These are phyloP conservation scores for Quercus robur DNA, from an alignment of 306 rosid genomes.

Conservation along the genomic window DNA sequence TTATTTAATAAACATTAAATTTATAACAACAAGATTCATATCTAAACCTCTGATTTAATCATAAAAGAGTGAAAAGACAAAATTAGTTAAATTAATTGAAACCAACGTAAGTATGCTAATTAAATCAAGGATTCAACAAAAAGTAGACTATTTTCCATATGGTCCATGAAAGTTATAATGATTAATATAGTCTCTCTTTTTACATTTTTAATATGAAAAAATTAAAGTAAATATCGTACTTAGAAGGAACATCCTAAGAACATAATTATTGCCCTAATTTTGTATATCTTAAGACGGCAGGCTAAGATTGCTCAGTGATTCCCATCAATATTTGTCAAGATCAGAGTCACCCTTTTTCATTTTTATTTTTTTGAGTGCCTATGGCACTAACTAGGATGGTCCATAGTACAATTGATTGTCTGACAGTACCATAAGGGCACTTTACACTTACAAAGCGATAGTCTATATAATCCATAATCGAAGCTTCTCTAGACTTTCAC, in stretches of 20 bases:
- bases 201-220: neutral
- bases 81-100: too few relatives aligned
- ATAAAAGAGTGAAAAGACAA: too few relatives aligned
- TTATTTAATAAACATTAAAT: too few relatives aligned
- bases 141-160: neutral
- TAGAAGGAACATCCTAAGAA: slow-evolving; percentile 41
- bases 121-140: neutral
- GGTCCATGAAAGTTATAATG: slow-evolving; percentile 15
- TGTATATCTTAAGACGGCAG: slow-evolving; percentile 18
- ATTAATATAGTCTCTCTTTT: slow-evolving; percentile 9
- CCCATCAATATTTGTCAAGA: slow-evolving; percentile 29
- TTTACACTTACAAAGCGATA: slow-evolving; percentile 14
- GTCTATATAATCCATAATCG: neutral
- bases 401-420: slow-evolving; percentile 42
- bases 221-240: slow-evolving; percentile 30
- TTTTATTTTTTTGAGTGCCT: slow-evolving; percentile 42
- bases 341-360: slow-evolving; percentile 15
- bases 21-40: too few relatives aligned
- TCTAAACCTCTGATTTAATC: too few relatives aligned
- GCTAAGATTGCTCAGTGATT: slow-evolving; percentile 26
- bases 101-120: neutral
- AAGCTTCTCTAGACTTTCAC: neutral
- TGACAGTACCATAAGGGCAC: slow-evolving; percentile 21
- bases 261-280: slow-evolving; percentile 39
- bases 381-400: slow-evolving; percentile 47